Conservation (phyloP, 805 yeast species). For the Jamesozyma spencerorum region DNA sequence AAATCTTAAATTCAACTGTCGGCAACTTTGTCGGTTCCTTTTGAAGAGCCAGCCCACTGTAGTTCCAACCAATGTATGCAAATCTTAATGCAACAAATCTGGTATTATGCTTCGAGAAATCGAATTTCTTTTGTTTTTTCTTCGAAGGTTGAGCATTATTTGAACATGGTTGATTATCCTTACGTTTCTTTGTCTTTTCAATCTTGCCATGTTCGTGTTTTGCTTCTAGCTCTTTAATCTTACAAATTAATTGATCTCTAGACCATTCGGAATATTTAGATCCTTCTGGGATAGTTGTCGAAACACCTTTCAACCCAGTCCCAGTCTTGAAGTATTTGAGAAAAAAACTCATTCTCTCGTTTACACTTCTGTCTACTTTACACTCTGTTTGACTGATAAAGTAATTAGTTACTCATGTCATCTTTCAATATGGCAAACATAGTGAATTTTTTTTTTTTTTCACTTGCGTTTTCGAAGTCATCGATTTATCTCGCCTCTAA, state of each 20-base stretch:
- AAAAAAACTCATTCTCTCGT: slow-evolving; percentile 11
- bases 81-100: slow-evolving; percentile 73
- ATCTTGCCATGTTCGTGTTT: slow-evolving; percentile 1
- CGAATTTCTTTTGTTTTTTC: slow-evolving; percentile 42
- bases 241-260: slow-evolving; percentile 50
- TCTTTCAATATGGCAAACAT: neutral
- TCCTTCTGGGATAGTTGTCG: slow-evolving; percentile 4
- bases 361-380: neutral
- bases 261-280: slow-evolving; percentile 51
- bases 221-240: slow-evolving; percentile 48
- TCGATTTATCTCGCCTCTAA: too few species aligned
- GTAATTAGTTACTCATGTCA: neutral
- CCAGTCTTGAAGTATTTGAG: slow-evolving; percentile 11
- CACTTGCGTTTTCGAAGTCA: too few species aligned
- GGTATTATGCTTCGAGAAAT: slow-evolving; percentile 51
- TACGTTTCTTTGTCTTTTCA: slow-evolving; percentile 3
- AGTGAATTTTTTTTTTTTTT: too few species aligned
- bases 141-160: slow-evolving; percentile 7
- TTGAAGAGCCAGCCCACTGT: slow-evolving; percentile 83
- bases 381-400: neutral
- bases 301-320: neutral
- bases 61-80: slow-evolving; percentile 90
- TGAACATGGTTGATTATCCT: neutral
- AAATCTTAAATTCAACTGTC: slow-evolving; percentile 72
- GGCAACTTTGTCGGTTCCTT: slow-evolving; percentile 67